These are phyloP conservation scores for Fomes fomentarius DNA, from an alignment of 1,284 basidiomycete species.

Conservation along the genomic window DNA sequence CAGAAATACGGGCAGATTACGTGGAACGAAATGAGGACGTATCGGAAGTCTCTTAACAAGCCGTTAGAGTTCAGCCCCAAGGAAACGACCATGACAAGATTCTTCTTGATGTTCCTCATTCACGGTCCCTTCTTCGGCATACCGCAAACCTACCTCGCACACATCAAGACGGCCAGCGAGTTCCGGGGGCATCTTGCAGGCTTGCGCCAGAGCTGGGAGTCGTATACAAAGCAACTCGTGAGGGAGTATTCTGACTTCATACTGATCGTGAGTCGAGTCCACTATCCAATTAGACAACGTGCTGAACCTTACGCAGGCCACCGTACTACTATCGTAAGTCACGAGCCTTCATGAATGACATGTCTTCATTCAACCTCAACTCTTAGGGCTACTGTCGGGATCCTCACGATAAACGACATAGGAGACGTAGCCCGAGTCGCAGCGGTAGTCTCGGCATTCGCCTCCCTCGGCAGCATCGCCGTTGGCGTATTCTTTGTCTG, in stretches of 20 bases:
- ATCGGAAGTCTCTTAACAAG: constrained; percentile 27
- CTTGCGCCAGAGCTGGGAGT: constrained; percentile 51
- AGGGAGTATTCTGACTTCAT: constrained; percentile 58
- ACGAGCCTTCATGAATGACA: neutral
- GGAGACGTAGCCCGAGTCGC: constrained; percentile 42
- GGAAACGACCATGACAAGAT: constrained; percentile 14
- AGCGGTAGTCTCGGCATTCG: constrained; percentile 49
- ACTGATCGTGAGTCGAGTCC: constrained; percentile 44
- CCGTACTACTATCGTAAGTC: constrained; percentile 56
- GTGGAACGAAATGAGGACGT: constrained; percentile 33
- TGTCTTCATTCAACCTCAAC: neutral
- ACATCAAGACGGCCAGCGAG: constrained; percentile 50
- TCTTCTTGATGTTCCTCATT: constrained; percentile 41
- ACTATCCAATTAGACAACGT: constrained; percentile 4
- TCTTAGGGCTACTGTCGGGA: constrained; percentile 50
- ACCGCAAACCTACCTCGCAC: constrained; percentile 51
- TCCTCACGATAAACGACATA: constrained; percentile 49
- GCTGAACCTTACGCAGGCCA: constrained; percentile 42
- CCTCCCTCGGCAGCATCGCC: constrained; percentile 55
- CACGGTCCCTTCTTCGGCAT: constrained; percentile 54
- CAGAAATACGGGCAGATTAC: constrained; percentile 48
- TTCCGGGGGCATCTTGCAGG: constrained; percentile 50
- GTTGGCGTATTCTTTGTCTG: constrained; percentile 59
- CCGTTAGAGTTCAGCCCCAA: constrained; percentile 21
- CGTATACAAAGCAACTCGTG: constrained; percentile 50